Percentiles rank a stretch among this genome's conserved stretches.
phyloP scores from a whole-genome alignment of 331 rosid genomes.

The Erythrophleum ivorense region DNA sequence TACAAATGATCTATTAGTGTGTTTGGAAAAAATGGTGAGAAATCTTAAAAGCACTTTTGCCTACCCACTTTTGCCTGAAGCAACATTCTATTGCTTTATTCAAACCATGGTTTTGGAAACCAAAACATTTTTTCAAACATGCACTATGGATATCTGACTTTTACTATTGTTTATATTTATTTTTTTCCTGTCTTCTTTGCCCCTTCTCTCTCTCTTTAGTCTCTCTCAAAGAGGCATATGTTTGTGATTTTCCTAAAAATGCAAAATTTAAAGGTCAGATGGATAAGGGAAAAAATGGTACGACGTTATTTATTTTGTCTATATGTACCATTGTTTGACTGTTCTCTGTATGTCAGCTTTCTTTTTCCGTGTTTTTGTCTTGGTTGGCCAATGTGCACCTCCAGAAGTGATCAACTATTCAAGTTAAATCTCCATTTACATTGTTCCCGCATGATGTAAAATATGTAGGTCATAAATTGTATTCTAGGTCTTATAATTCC shows the following conservation, averaged over 20 bases:
- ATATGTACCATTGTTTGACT: not conserved
- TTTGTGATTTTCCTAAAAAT: slow-evolving; percentile 42
- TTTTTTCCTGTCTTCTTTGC: not conserved
- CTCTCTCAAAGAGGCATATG: not conserved
- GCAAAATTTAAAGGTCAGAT: slow-evolving; percentile 60
- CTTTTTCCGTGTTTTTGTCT: not conserved
- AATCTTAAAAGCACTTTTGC: no score
- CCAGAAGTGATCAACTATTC: not conserved
- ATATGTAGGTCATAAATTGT: not conserved
- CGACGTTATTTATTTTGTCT: not conserved
- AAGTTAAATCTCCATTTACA: not conserved
- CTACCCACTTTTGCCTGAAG: no score
- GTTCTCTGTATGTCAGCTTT: not conserved
- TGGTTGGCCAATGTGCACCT: slow-evolving; percentile 14
- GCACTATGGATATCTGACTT: slow-evolving; percentile 17
- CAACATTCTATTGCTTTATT: no score
- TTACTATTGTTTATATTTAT: not conserved
- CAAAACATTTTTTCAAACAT: no score
- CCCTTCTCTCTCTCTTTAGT: no score
- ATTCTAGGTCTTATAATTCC: not conserved
- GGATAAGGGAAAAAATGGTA: slow-evolving; percentile 40
- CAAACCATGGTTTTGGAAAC: no score
- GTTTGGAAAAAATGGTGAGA: no score
- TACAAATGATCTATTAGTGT: slow-evolving; percentile 45
- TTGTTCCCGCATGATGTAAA: not conserved